phyloP scores from a whole-genome alignment of 2,329 filamentous ascomycete genomes.

The Xylaria sp. region DNA sequence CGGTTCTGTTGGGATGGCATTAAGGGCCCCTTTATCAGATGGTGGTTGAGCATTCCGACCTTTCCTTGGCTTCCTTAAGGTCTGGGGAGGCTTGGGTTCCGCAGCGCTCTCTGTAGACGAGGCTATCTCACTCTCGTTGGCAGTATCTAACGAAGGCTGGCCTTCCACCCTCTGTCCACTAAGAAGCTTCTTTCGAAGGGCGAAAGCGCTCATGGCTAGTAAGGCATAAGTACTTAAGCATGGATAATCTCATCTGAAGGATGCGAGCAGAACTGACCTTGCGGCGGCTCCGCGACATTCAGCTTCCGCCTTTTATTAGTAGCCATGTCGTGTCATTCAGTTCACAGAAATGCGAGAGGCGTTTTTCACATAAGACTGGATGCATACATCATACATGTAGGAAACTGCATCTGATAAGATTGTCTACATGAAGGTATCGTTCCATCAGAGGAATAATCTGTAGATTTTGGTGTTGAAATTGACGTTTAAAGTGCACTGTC shows the following conservation, averaged over 20 bases:
- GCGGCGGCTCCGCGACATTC: constrained; percentile 36
- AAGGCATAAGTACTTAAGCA: constrained; percentile 22
- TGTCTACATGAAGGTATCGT: too few species aligned
- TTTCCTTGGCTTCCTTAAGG: constrained; percentile 25
- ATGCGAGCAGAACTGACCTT: constrained; percentile 36
- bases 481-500: not conserved
- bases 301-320: constrained; percentile 48
- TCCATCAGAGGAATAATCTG: too few species aligned
- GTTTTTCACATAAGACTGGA: not conserved
- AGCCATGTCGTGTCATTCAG: constrained; percentile 28
- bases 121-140: not conserved
- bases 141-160: not conserved
- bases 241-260: not conserved
- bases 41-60: constrained; percentile 1
- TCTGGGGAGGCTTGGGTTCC: constrained; percentile 1
- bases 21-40: constrained; percentile 2
- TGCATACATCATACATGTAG: not conserved
- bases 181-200: constrained; percentile 44
- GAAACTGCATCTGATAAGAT: constrained; percentile 4
- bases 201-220: constrained; percentile 48
- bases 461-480: too few species aligned
- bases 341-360: not conserved
- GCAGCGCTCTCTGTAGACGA: constrained; percentile 3
- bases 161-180: constrained; percentile 24
- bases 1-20: not conserved